Base-by-base conservation (phyloP, 225 moss, liverwort and hornwort genomes). In the Polytrichum formosum region DNA sequence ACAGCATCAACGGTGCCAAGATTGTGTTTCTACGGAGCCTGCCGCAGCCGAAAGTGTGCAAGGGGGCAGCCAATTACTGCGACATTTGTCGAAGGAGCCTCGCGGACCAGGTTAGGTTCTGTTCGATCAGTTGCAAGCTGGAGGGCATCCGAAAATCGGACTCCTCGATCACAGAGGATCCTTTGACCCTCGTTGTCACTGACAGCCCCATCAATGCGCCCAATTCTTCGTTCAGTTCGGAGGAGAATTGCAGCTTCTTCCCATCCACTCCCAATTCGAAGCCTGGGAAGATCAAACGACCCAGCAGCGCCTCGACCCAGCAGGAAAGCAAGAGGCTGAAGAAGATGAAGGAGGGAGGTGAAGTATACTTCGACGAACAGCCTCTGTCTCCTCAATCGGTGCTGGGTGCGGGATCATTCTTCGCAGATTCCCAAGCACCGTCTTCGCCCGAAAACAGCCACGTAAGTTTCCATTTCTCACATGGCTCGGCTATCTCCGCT, bases 1-100 rank as follows among this genome's bases (percentile, higher is more conserved):
- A 70, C n/a, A 70, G 28, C 56, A 70, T 70, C 56, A 70, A 70
- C 56, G 33, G 37, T 26, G 69, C 69, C 69, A 70, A 70, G 69
- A 70, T 70, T 55, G 37, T 70, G 53, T 70, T 70, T 26, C 69
- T 70, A 16, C 69, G 55, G 53, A 46, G 69, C 69, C 69, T 26
- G 22, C 69, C 33, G 69, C 37, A 37, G 69, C 53, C 69, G 26
- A 70, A 70, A 27, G 26, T 55, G 53, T 26, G 53, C 21, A 26
- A 70, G 53, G 69, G 69, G 23, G 69, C 55, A 46, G 53, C 69
- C 9, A 22, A 61, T 61, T 35, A 26, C 54, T 70, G 69, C 69
- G 37, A 70, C 26, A 55, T 54, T 46, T 70, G 69, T 55, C 31
- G 28, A 1, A 46, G 69, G 21, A 70, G 69, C 69, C 26, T 70